A percentile compares a stretch with the other conserved stretches of the same genome.
These are phyloP conservation scores for Debaryomyces sp. DNA, from an alignment of 1,139 yeast species.

Conservation along the genomic window DNA sequence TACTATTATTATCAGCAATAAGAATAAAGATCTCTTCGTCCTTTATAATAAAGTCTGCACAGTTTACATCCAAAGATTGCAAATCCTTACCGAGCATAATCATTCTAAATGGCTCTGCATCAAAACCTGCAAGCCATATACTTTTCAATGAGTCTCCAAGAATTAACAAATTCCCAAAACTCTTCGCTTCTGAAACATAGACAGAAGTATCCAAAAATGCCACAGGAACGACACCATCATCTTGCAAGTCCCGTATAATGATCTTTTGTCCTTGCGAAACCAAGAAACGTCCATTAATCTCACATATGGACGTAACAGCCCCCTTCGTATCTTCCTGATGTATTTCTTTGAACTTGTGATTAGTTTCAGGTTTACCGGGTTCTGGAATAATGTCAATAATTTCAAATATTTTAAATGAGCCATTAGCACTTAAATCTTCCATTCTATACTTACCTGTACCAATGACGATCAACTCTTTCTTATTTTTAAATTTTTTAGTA, in stretches of 20 bases:
- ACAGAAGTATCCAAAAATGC: conserved; percentile 89
- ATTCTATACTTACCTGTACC: conserved; percentile 80
- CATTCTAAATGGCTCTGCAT: conserved; percentile 93
- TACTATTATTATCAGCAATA: conserved; percentile 69
- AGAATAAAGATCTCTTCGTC: conserved; percentile 69
- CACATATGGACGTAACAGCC: conserved; percentile 78
- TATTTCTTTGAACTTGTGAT: conserved; percentile 75
- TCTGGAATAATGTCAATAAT: conserved; percentile 87
- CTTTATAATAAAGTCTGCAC: conserved; percentile 72
- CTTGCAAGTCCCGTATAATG: conserved; percentile 79
- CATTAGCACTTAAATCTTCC: conserved; percentile 84
- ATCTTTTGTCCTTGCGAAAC: conserved; percentile 89
- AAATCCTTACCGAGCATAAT: conserved; percentile 76
- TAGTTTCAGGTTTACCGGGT: conserved; percentile 84
- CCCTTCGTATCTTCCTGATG: conserved; percentile 81
- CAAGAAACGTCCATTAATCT: conserved; percentile 80
- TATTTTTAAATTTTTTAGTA: conserved; percentile 54
- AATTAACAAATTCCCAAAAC: conserved; percentile 76
- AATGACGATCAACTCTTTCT: conserved; percentile 69
- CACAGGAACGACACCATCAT: conserved; percentile 86
- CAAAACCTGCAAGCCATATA: conserved; percentile 84
- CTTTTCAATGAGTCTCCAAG: conserved; percentile 84
- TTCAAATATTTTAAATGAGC: conserved; percentile 75
- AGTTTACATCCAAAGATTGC: conserved; percentile 59
- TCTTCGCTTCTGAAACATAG: conserved; percentile 76